A percentile compares a stretch with the other conserved stretches of the same genome.
phyloP scores from a whole-genome alignment of 345 rosid genomes.

The Pseudoturritis turrita region DNA sequence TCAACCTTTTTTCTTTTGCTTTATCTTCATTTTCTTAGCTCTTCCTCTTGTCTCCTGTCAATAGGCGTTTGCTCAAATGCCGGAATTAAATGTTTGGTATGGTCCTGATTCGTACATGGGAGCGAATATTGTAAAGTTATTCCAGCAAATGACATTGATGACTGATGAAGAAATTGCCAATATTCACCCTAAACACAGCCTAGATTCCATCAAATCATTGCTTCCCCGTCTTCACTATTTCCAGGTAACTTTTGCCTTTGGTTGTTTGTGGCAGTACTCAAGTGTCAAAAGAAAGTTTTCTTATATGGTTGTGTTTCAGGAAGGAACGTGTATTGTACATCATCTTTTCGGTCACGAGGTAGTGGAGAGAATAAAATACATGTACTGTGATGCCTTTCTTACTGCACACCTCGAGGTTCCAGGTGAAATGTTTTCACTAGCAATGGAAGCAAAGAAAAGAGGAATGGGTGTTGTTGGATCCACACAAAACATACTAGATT shows the following conservation, averaged over 20 bases:
- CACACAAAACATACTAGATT: conserved; percentile 86
- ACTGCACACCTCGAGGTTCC: conserved; percentile 98
- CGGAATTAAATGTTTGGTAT: conserved; percentile 72
- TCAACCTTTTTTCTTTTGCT: background rate
- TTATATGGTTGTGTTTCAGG: conserved; percentile 38
- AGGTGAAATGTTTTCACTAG: conserved; percentile 97
- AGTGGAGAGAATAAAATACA: conserved; percentile 73
- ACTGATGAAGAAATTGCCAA: conserved; percentile 81
- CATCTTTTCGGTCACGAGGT: conserved; percentile 93
- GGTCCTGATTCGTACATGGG: conserved; percentile 99
- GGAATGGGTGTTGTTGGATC: conserved; percentile 98
- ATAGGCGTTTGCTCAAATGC: conserved; percentile 85
- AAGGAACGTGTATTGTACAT: conserved; percentile 91
- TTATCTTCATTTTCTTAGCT: background rate
- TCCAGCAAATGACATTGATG: conserved; percentile 85
- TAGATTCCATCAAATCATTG: conserved; percentile 59
- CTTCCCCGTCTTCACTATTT: conserved; percentile 67
- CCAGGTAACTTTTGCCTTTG: conserved; percentile 46
- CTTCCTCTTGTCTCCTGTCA: background rate
- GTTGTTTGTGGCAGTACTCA: background rate
- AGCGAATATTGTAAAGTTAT: conserved; percentile 79
- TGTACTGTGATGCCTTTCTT: conserved; percentile 87
- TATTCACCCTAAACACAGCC: conserved; percentile 66
- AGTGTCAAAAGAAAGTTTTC: background rate
- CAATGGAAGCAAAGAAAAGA: conserved; percentile 89